Conservation (phyloP, 1,284 basidiomycete species). For the Butyriboletus appendiculatus region DNA sequence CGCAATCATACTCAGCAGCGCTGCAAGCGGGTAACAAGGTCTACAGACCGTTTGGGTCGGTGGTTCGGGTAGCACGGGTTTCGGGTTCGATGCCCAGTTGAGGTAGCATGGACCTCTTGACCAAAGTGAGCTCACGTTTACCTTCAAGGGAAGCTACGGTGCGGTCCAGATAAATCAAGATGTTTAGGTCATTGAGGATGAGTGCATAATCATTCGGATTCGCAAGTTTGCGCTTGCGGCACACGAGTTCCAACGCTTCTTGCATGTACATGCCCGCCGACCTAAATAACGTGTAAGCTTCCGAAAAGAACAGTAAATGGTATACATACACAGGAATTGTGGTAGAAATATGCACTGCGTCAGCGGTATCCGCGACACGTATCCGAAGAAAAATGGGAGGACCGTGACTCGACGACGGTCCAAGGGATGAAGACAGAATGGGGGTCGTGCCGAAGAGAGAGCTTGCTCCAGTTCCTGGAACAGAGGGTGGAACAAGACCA, state of each 20-base stretch:
- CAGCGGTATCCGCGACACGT: conserved; percentile 73
- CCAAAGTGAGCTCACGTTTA: conserved; percentile 81
- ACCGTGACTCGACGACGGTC: conserved; percentile 67
- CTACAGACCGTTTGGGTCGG: conserved; percentile 86
- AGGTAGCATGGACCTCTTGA: conserved; percentile 77
- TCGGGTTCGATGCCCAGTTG: conserved; percentile 65
- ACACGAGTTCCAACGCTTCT: conserved; percentile 89
- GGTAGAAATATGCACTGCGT: conserved; percentile 80
- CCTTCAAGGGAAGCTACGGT: conserved; percentile 93
- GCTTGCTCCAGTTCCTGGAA: conserved; percentile 23
- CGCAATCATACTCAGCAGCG: conserved; percentile 1
- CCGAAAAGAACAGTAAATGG: neutral
- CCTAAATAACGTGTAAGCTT: conserved; percentile 40
- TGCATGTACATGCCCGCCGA: conserved; percentile 97
- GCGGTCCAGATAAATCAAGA: conserved; percentile 92
- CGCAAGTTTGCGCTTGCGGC: conserved; percentile 69
- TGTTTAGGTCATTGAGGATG: conserved; percentile 72
- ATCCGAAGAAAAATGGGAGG: conserved; percentile 82
- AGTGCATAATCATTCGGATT: conserved; percentile 85
- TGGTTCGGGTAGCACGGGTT: conserved; percentile 62
- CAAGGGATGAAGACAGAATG: conserved; percentile 61
- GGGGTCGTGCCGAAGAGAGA: conserved; percentile 46
- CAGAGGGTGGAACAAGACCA: conserved; percentile 26
- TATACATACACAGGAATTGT: conserved; percentile 82
- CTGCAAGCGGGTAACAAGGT: neutral